Evolutionary conservation across 2,329 filamentous ascomycete genomes (phyloP), one percentile per base, ranked within the genome.

Genomic region (Penicillium sp.): DNA sequence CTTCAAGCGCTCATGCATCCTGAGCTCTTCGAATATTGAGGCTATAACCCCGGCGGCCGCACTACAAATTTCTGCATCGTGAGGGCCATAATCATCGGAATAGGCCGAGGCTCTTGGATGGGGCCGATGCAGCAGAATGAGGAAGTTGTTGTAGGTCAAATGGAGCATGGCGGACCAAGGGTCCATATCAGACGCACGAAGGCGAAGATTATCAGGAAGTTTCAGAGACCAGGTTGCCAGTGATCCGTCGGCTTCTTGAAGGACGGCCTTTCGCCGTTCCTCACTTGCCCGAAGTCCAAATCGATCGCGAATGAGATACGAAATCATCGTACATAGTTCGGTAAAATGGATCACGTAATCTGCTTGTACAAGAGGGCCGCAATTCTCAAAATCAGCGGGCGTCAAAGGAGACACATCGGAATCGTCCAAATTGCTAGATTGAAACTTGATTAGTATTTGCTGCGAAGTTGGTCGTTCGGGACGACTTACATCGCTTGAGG

Each of bases 321-420:
- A 79, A 40, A 82, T 77, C 63, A 82, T 78, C 21, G 78, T 73
- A 56, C 80, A 82, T 0, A 82, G 71, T 37, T 75, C 75, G 3
- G 78, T 76, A 46, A 80, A 79, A 32, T 81, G 73, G 25, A 80
- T 78, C 18, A 76, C 75, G 54, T 72, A 78, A 25, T 78, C 75
- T 12, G 69, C 60, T 60, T 76, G 72, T 21, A 80, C 79, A 15
- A 72, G 69, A 9, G 69, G 54, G 3, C 77, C 76, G 55, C 76
- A 77, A 13, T 75, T 78, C 57, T 79, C 71, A 50, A 82, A 81
- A 65, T 82, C 75, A 3, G 71, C 71, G 12, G 65, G 63, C 5
- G 72, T 73, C 32, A 82, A 70, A 21, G 72, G 71, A 15, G 74
- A 74, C 2, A 80, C 77, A 62, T 82, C 80, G 13, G 75, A 80